Percentiles rank a stretch among this genome's conserved stretches.
phyloP scores from a whole-genome alignment of 2,329 filamentous ascomycete species.

The Fusarium clavum region DNA sequence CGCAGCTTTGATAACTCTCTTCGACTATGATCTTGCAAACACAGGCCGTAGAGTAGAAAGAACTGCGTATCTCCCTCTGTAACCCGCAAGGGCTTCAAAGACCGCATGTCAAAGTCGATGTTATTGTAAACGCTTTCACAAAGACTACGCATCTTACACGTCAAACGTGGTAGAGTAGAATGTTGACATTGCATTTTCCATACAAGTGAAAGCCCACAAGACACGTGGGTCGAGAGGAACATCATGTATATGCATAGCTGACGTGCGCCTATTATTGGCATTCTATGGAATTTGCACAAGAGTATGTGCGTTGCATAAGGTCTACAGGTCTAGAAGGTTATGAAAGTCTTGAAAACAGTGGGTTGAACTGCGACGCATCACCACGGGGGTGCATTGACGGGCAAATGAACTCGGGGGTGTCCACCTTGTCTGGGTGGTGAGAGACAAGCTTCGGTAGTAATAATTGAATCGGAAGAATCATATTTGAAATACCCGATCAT shows the following conservation, averaged over 20 bases:
- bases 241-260: constrained; percentile 14
- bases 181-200: constrained; percentile 15
- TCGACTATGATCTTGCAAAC: neutral
- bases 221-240: constrained; percentile 35
- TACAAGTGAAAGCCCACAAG: constrained; percentile 9
- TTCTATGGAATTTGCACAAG: neutral
- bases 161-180: constrained; percentile 9
- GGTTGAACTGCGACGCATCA: neutral
- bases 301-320: constrained; percentile 20
- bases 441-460: neutral
- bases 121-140: constrained; percentile 1
- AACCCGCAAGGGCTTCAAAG: neutral
- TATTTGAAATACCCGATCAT: neutral
- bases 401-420: constrained; percentile 31
- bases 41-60: neutral
- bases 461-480: neutral
- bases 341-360: constrained; percentile 10
- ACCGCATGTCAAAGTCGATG: neutral
- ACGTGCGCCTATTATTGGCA: constrained; percentile 17
- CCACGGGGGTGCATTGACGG: constrained; percentile 33
- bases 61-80: neutral
- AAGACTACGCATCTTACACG: neutral
- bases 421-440: constrained; percentile 21
- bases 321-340: neutral
- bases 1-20: constrained; percentile 19